These are phyloP conservation scores for Xerocomellus intermedius DNA, from an alignment of 768 basidiomycete genomes.

Conservation along the genomic window DNA sequence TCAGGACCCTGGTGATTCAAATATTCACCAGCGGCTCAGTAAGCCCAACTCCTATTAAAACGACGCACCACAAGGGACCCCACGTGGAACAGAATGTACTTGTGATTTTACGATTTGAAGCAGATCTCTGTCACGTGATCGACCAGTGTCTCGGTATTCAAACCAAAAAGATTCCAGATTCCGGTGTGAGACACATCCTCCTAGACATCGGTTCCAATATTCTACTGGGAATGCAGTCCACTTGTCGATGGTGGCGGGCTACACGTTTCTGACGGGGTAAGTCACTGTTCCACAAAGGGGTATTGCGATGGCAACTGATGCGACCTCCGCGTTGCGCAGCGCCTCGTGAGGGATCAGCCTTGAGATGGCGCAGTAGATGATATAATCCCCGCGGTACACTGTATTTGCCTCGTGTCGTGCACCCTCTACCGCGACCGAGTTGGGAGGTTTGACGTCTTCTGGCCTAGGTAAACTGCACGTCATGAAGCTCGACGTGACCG, in stretches of 20 bases:
- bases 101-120: too few relatives aligned
- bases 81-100: too few relatives aligned
- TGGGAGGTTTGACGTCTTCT: neutral
- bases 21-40: too few relatives aligned
- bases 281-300: neutral
- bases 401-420: too few relatives aligned
- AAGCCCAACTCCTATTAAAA: too few relatives aligned
- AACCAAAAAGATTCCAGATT: neutral
- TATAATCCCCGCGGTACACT: neutral
- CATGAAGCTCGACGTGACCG: conserved; percentile 28
- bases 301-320: neutral
- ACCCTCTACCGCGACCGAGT: neutral
- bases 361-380: conserved; percentile 2
- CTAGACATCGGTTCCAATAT: neutral
- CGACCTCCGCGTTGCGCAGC: too few relatives aligned
- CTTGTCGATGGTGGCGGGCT: neutral
- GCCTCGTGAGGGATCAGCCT: neutral
- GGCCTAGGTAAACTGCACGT: conserved; percentile 29
- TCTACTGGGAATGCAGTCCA: neutral
- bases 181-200: too few relatives aligned
- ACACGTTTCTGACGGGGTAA: neutral
- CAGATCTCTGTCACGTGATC: too few relatives aligned
- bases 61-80: too few relatives aligned
- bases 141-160: too few relatives aligned
- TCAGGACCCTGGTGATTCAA: too few relatives aligned